Evolutionary conservation across 495 filamentous ascomycete species (phyloP), one percentile per base, ranked within the genome.

Genomic region (Hypoxylon cercidicola): DNA sequence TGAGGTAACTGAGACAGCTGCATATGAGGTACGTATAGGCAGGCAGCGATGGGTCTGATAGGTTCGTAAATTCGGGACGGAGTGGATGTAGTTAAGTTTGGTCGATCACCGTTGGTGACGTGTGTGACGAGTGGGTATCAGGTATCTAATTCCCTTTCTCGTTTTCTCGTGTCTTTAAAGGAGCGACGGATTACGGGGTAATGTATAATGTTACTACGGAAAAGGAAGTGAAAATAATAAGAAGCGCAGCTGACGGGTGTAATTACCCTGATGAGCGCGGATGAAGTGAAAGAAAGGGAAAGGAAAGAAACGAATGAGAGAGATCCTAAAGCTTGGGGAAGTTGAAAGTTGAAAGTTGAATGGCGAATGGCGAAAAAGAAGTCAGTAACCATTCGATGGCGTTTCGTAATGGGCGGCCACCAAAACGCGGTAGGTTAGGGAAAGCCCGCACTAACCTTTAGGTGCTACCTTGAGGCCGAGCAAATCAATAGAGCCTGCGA

Each of bases 291-390:
- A 50, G 30, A 37, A 44, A 52, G 25, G 30, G 25, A 46, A 15
- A 67, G 48, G 35, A 45, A 62, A 60, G 55, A 63, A 68, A 43
- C 45, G 60, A 68, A 68, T 60, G 65, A 68, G 59, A 63, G 50
- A 50, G 34, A 18, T 28, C 3, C 25, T 28, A 28, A 28, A 7
- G 25, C 25, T 28, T 47, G 19, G 19, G 59, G 25, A 45, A 16
- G n/a, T n/a, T n/a, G n/a, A n/a, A n/a, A n/a, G 10, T 56, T 23
- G 23, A 23, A 51, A 32, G 34, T 59, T 49, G 59, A 68, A 60
- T 32, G 21, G 50, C 54, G 48, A 59, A 62, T 52, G 52, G 50
- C 35, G 9, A 35, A 30, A 28, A 21, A 25, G 20, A 46, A 23
- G 43, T 44, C 25, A 18, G 23, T 18, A n/a, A 45, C 28, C 25